These are phyloP conservation scores for Boletus coccyginus DNA, from an alignment of 768 basidiomycete species.

Conservation along the genomic window DNA sequence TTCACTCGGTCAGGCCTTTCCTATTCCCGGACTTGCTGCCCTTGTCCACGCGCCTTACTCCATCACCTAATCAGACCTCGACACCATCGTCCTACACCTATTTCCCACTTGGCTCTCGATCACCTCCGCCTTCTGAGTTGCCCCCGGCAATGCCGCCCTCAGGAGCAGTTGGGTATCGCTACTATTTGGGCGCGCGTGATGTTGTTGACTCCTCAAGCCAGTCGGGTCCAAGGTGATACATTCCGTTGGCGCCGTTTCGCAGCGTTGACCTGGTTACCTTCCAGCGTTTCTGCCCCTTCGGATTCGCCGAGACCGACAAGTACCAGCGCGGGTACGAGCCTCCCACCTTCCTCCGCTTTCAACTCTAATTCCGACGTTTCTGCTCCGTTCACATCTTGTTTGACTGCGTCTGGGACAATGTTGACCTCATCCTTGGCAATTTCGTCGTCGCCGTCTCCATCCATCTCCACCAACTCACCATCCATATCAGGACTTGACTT, in stretches of 20 bases:
- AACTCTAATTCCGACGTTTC: slow-evolving; percentile 20
- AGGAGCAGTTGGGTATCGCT: not conserved
- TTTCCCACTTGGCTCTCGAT: not conserved
- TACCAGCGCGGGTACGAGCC: slow-evolving; percentile 21
- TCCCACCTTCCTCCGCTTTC: slow-evolving; percentile 2
- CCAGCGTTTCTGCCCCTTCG: not conserved
- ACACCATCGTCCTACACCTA: not conserved
- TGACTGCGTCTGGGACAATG: not conserved
- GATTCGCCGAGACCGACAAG: not conserved
- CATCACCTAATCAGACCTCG: slow-evolving; percentile 6
- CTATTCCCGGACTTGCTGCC: slow-evolving; percentile 13
- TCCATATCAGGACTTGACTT: not conserved
- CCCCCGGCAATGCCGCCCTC: slow-evolving; percentile 4
- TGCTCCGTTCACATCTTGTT: not conserved
- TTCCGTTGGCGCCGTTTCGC: not conserved
- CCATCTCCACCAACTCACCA: not conserved
- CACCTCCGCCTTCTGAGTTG: not conserved
- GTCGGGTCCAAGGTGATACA: slow-evolving; percentile 12
- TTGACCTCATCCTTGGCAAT: not conserved
- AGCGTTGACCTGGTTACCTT: slow-evolving; percentile 2
- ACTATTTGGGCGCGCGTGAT: not conserved
- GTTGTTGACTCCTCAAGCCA: not conserved
- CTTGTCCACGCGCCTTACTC: slow-evolving; percentile 17
- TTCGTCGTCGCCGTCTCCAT: not conserved
- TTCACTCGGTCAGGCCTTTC: slow-evolving; percentile 5